Evolutionary conservation across 164 flowering plant genomes (phyloP).

Genomic region (Vitis rotundifolia): DNA sequence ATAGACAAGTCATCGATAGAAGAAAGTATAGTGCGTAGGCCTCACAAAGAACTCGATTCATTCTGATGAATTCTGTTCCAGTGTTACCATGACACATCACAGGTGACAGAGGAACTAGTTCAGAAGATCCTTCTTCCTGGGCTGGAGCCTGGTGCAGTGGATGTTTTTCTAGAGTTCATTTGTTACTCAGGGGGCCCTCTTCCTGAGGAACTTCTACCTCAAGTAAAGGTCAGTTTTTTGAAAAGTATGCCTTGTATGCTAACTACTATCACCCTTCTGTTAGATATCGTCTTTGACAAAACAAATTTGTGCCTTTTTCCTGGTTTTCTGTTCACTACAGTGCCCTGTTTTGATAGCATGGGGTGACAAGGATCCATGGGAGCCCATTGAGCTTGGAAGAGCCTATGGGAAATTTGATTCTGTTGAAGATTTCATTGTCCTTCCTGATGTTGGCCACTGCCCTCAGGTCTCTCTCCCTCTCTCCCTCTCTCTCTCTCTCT

Average conservation of each 20-base stretch:
- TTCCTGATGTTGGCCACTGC: conserved; percentile 92
- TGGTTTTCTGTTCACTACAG: conserved; percentile 31
- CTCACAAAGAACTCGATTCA: too few relatives aligned
- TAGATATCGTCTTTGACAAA: background rate
- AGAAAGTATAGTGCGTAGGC: too few relatives aligned
- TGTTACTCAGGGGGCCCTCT: conserved; percentile 96
- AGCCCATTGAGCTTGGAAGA: conserved; percentile 85
- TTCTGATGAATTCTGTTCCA: conserved; percentile 29
- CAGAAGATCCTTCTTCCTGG: conserved; percentile 82
- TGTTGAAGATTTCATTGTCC: conserved; percentile 83
- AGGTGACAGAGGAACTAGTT: conserved; percentile 90
- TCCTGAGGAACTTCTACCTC: conserved; percentile 87
- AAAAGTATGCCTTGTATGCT: background rate
- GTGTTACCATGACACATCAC: conserved; percentile 90
- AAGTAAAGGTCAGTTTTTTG: conserved; percentile 62
- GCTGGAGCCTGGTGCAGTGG: conserved; percentile 92
- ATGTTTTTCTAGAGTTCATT: conserved; percentile 90
- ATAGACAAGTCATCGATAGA: too few relatives aligned
- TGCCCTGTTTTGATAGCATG: conserved; percentile 91
- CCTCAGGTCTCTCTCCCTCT: conserved; percentile 75
- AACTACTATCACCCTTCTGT: background rate
- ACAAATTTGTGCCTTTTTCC: background rate
- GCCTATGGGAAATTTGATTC: conserved; percentile 60
- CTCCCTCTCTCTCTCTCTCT: conserved; percentile 4
- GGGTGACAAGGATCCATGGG: conserved; percentile 99